Evolutionary conservation across 768 basidiomycete genomes (phyloP).

Genomic region (Suillus subalutaceus): DNA sequence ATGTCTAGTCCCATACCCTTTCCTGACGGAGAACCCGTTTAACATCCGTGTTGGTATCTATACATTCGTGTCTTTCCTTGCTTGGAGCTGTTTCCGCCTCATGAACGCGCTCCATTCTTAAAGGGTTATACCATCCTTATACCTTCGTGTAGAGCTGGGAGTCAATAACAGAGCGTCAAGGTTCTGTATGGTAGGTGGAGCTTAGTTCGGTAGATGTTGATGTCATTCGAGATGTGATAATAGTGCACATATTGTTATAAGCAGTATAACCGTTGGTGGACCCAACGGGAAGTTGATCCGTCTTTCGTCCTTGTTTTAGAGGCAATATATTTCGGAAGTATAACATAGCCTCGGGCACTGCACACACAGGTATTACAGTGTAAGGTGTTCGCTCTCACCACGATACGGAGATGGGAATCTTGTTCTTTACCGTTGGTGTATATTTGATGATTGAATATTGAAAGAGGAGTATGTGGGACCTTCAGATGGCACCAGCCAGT

Average conservation of each 20-base stretch:
- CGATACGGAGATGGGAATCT: neutral
- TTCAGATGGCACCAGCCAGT: neutral
- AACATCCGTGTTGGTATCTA: conserved; percentile 63
- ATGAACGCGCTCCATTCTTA: conserved; percentile 61
- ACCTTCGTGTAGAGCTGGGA: neutral
- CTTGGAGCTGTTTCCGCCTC: conserved; percentile 54
- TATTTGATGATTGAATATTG: neutral
- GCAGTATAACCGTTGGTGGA: neutral
- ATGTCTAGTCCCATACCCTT: conserved; percentile 77
- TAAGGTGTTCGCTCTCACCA: neutral
- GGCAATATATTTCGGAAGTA: neutral
- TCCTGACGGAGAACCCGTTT: conserved; percentile 65
- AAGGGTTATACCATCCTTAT: neutral
- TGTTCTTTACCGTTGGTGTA: neutral
- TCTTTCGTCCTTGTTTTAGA: neutral
- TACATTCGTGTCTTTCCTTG: conserved; percentile 49
- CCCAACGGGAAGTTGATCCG: neutral
- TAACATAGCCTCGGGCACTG: neutral
- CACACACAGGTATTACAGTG: neutral
- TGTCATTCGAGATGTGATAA: neutral
- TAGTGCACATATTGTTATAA: neutral
- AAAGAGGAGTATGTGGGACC: neutral
- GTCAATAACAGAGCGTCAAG: neutral
- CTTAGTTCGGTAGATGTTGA: neutral
- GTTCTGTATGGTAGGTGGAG: too few species aligned